phyloP scores from a whole-genome alignment of 2,329 filamentous ascomycete genomes.

The Neurospora sp. region DNA sequence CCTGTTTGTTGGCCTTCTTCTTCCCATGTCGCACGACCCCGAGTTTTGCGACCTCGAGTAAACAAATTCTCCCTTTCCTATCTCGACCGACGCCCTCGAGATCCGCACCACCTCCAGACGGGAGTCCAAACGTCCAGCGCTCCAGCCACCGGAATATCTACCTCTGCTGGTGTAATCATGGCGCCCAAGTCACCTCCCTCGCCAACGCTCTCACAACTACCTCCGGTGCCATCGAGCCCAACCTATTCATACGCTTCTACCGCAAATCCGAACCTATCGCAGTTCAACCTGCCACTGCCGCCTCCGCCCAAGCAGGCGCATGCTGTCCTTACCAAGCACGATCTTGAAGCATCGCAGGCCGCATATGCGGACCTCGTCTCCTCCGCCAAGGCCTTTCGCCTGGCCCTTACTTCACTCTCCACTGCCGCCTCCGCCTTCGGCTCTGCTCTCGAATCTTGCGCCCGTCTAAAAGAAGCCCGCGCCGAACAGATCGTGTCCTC shows the following conservation, averaged over 20 bases:
- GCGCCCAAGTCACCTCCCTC: conserved; percentile 28
- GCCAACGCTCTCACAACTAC: conserved; percentile 45
- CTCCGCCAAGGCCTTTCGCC: conserved; percentile 53
- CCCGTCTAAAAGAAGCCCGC: conserved; percentile 56
- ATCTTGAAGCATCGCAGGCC: conserved; percentile 51
- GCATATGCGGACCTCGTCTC: conserved; percentile 53
- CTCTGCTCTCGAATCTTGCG: conserved; percentile 54
- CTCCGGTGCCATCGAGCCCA: conserved; percentile 51
- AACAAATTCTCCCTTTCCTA: conserved; percentile 4
- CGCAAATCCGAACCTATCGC: conserved; percentile 43
- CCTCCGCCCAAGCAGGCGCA: conserved; percentile 48
- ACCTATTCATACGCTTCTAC: conserved; percentile 55
- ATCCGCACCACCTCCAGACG: neutral
- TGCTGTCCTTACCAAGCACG: conserved; percentile 50
- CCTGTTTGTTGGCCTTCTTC: neutral
- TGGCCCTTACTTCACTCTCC: conserved; percentile 51
- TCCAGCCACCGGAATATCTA: neutral
- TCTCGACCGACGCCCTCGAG: neutral
- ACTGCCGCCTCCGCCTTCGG: conserved; percentile 54
- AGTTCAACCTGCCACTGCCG: conserved; percentile 50
- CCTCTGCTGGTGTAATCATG: conserved; percentile 17
- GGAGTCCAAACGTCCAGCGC: neutral
- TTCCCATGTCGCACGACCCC: neutral
- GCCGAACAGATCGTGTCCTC: conserved; percentile 42
- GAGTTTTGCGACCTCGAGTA: neutral